Percentiles rank a stretch among this genome's conserved stretches.
Conservation (phyloP, 352 stramenopile genomes). For the Elongisporangium undulatum region DNA sequence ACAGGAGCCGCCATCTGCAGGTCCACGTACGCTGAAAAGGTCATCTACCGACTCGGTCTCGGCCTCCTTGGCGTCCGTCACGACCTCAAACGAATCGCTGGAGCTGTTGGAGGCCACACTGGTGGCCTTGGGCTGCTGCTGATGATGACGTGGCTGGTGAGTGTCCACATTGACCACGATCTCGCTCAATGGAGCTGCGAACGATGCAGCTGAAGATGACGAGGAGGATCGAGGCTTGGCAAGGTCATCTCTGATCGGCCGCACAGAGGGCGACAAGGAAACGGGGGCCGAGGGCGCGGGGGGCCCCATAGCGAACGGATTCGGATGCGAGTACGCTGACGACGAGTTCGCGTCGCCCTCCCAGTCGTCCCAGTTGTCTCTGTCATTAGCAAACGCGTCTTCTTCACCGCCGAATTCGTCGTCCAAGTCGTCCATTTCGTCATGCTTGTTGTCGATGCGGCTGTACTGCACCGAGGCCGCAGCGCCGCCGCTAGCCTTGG, state of each 20-base stretch:
- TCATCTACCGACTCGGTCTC: constrained; percentile 50
- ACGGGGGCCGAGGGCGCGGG: constrained; percentile 9
- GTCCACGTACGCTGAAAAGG: constrained; percentile 71
- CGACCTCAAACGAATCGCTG: constrained; percentile 68
- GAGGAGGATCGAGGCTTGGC: not conserved
- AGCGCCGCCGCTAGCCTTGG: not conserved
- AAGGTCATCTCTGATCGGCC: not conserved
- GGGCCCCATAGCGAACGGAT: constrained; percentile 29
- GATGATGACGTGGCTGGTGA: constrained; percentile 4
- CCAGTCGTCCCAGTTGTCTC: constrained; percentile 71
- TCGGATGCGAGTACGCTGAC: constrained; percentile 33
- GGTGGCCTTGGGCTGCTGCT: constrained; percentile 6
- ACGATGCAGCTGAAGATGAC: not conserved
- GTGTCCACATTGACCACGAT: constrained; percentile 13
- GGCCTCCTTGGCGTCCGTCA: constrained; percentile 27
- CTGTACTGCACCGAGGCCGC: constrained; percentile 42
- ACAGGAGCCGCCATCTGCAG: constrained; percentile 1
- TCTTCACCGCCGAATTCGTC: constrained; percentile 35
- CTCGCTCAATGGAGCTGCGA: constrained; percentile 19
- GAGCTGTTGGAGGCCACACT: constrained; percentile 61
- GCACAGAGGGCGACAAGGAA: not conserved
- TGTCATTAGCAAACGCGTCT: constrained; percentile 35
- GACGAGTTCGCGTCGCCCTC: constrained; percentile 28
- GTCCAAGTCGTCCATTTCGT: constrained; percentile 48
- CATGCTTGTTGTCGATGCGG: constrained; percentile 50